Percentiles rank a stretch among this genome's conserved stretches.
These are phyloP conservation scores for Debaryomyces castellii DNA, from an alignment of 805 yeast species.

Conservation along the genomic window DNA sequence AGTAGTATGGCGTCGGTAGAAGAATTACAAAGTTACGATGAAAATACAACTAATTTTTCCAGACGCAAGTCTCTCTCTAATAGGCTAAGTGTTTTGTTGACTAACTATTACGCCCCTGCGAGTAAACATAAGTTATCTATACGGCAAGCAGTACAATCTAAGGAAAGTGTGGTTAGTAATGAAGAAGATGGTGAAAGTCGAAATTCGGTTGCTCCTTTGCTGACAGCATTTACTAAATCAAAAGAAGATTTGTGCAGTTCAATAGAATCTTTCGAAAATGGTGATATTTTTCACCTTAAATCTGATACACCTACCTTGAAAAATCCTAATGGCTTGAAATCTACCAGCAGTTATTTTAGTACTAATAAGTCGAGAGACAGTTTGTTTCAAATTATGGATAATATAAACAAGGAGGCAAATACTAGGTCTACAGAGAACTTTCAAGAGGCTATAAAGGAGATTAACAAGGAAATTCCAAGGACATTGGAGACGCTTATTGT, in stretches of 20 bases:
- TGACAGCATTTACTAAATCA: conserved; percentile 3
- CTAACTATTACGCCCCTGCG: conserved; percentile 17
- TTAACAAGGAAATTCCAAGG: neutral
- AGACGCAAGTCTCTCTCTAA: conserved; percentile 15
- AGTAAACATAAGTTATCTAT: conserved; percentile 7
- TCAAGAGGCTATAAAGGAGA: neutral
- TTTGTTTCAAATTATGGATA: conserved; percentile 1
- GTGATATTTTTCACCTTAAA: neutral
- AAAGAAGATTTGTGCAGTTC: conserved; percentile 5
- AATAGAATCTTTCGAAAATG: neutral
- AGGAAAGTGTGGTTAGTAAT: neutral
- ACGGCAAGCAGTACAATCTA: neutral
- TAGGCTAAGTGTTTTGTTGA: conserved; percentile 16
- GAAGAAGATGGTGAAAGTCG: neutral
- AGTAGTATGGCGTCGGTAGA: neutral
- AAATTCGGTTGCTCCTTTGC: neutral
- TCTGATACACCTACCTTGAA: neutral
- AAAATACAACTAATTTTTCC: neutral
- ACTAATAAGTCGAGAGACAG: neutral
- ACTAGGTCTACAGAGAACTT: neutral
- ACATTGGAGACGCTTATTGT: neutral
- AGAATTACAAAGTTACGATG: neutral
- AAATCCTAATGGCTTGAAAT: neutral
- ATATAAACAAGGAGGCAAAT: neutral
- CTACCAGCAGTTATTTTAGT: neutral